Conservation (phyloP, 2,329 filamentous ascomycete genomes). For the Claviceps digitariae region DNA sequence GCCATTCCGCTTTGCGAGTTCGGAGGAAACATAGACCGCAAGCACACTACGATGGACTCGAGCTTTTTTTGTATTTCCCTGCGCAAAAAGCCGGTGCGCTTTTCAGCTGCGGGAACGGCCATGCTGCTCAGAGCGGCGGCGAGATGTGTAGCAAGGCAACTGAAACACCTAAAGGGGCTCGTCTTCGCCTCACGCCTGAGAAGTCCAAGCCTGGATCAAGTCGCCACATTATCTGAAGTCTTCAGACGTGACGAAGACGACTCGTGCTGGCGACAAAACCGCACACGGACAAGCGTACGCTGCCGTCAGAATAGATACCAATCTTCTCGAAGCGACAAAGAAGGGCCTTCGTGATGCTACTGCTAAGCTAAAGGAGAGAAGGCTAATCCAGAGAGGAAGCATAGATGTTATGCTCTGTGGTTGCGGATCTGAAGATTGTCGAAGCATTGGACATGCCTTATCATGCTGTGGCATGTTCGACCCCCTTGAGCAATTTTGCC, state of each 20-base stretch:
- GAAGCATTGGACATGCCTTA: constrained; percentile 42
- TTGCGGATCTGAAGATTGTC: constrained; percentile 34
- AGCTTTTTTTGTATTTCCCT: constrained; percentile 34
- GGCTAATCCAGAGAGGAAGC: constrained; percentile 31
- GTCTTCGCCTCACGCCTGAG: constrained; percentile 32
- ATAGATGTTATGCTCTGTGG: constrained; percentile 39
- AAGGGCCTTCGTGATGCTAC: constrained; percentile 34
- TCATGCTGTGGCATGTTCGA: constrained; percentile 34
- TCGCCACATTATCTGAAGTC: constrained; percentile 34
- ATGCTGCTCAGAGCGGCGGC: constrained; percentile 40
- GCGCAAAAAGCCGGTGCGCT: constrained; percentile 34
- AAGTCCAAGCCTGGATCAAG: constrained; percentile 31
- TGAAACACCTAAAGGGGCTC: constrained; percentile 37
- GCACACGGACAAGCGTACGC: constrained; percentile 26
- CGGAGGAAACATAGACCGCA: constrained; percentile 43
- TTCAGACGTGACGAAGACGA: constrained; percentile 7
- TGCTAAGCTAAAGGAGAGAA: constrained; percentile 33
- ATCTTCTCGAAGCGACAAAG: constrained; percentile 33
- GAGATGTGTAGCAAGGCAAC: constrained; percentile 44
- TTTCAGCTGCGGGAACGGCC: constrained; percentile 40
- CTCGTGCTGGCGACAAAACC: constrained; percentile 5
- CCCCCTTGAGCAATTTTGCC: constrained; percentile 34
- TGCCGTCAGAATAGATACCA: constrained; percentile 31
- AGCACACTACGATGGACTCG: constrained; percentile 31
- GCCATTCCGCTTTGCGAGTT: constrained; percentile 37